These are phyloP conservation scores for Globisporangium canariense DNA, from an alignment of 352 stramenopile genomes.

Conservation along the genomic window DNA sequence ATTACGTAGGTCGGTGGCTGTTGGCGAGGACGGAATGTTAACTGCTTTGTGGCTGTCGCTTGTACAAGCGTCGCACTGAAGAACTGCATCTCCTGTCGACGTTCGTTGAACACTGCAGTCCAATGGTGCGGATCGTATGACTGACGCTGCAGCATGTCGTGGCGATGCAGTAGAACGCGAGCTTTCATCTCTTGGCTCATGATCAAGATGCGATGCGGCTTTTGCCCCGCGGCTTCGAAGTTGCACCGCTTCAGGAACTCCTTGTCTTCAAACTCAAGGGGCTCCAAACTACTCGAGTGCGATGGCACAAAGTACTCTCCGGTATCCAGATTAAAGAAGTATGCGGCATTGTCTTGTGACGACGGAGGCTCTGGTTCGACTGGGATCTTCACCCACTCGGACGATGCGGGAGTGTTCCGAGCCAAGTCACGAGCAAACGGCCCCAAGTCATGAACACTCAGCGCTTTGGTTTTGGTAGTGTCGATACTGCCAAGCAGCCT, in stretches of 20 bases:
- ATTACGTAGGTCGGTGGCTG: constrained; percentile 47
- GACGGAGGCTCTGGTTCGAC: not conserved
- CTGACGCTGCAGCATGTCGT: constrained; percentile 19
- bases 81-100: constrained; percentile 53
- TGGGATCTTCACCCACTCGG: constrained; percentile 47
- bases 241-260: constrained; percentile 16
- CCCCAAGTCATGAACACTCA: constrained; percentile 10
- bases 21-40: constrained; percentile 10
- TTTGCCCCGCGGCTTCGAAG: constrained; percentile 18
- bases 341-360: not conserved
- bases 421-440: constrained; percentile 28
- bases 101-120: constrained; percentile 56
- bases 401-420: constrained; percentile 45
- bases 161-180: constrained; percentile 21
- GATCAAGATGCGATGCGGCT: constrained; percentile 39
- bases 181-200: constrained; percentile 38
- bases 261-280: constrained; percentile 61
- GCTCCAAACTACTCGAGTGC: constrained; percentile 17
- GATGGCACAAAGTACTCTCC: constrained; percentile 25
- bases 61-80: constrained; percentile 28
- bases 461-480: constrained; percentile 17
- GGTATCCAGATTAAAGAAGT: constrained; percentile 73
- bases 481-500: constrained; percentile 5
- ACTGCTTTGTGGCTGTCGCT: not conserved
- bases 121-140: constrained; percentile 39